Conservation (phyloP, 2,329 filamentous ascomycete genomes). For the Lachnellula hyalina region DNA sequence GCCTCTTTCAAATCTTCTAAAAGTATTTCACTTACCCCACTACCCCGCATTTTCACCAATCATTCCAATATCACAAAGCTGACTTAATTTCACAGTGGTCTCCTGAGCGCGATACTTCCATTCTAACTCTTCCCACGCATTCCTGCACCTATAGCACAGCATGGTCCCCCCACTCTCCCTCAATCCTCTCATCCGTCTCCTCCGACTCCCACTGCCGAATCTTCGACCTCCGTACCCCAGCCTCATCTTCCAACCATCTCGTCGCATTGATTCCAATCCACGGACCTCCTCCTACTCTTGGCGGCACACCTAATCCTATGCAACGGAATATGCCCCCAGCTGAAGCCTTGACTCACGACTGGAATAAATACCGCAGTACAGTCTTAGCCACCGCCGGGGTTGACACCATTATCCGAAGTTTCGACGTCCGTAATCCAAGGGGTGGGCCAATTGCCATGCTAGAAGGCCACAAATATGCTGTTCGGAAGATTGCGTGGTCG, state of each 20-base stretch:
- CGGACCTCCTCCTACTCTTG: conserved; percentile 41
- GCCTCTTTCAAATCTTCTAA: not conserved
- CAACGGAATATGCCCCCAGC: conserved; percentile 33
- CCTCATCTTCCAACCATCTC: conserved; percentile 82
- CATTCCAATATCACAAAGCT: not conserved
- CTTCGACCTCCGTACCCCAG: conserved; percentile 85
- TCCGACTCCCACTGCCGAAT: conserved; percentile 85
- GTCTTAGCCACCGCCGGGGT: conserved; percentile 86
- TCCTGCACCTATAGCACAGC: conserved; percentile 91
- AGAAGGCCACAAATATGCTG: conserved; percentile 84
- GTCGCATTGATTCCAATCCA: conserved; percentile 80
- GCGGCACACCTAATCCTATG: conserved; percentile 22
- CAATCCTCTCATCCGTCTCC: conserved; percentile 79
- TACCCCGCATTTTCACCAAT: not conserved
- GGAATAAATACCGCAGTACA: conserved; percentile 93
- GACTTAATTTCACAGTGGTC: conserved; percentile 60
- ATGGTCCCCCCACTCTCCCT: conserved; percentile 83
- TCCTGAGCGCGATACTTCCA: conserved; percentile 65
- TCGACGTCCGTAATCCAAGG: conserved; percentile 76
- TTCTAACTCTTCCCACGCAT: conserved; percentile 84
- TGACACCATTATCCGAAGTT: conserved; percentile 79
- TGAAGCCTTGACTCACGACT: conserved; percentile 92
- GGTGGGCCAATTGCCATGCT: conserved; percentile 70
- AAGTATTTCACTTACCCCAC: not conserved
- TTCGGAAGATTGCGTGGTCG: conserved; percentile 82